These are phyloP conservation scores for Arabidopsis hybrid DNA, from an alignment of 441 rosid species.

Conservation along the genomic window DNA sequence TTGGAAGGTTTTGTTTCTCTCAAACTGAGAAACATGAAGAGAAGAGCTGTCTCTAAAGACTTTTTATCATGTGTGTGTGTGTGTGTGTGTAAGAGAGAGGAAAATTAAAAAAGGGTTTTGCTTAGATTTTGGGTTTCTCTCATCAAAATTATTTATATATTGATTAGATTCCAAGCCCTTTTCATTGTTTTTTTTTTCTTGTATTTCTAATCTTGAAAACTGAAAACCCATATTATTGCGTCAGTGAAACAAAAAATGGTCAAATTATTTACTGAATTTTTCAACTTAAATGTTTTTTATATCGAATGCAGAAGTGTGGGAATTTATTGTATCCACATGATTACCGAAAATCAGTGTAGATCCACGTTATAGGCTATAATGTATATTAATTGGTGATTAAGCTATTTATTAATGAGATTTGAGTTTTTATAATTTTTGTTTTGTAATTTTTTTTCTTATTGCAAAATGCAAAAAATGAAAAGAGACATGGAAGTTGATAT, in stretches of 20 bases:
- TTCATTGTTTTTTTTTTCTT: constrained; percentile 18
- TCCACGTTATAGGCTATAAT: constrained; percentile 37
- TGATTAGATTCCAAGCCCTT: constrained; percentile 46
- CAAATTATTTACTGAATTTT: constrained; percentile 18
- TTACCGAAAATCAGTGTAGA: constrained; percentile 37
- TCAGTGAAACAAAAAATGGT: constrained; percentile 9
- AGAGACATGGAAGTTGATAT: constrained; percentile 32
- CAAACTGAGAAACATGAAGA: constrained; percentile 14
- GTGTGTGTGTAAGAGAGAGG: constrained; percentile 19
- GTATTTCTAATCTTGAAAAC: background rate
- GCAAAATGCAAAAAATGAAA: background rate
- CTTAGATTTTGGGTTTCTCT: constrained; percentile 45
- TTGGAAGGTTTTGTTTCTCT: constrained; percentile 28
- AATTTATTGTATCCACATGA: constrained; percentile 43
- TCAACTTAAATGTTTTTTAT: background rate
- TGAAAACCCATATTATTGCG: constrained; percentile 14
- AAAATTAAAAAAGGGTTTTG: constrained; percentile 15
- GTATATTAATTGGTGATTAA: constrained; percentile 10
- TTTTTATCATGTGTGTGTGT: constrained; percentile 38
- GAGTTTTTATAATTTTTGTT: background rate
- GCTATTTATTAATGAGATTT: constrained; percentile 1
- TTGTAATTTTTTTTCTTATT: background rate
- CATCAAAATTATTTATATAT: constrained; percentile 1
- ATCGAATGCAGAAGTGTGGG: constrained; percentile 11
- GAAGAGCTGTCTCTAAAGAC: constrained; percentile 37